Evolutionary conservation across 345 rosid species (phyloP).

Genomic region (Noccaea bulbosa): DNA sequence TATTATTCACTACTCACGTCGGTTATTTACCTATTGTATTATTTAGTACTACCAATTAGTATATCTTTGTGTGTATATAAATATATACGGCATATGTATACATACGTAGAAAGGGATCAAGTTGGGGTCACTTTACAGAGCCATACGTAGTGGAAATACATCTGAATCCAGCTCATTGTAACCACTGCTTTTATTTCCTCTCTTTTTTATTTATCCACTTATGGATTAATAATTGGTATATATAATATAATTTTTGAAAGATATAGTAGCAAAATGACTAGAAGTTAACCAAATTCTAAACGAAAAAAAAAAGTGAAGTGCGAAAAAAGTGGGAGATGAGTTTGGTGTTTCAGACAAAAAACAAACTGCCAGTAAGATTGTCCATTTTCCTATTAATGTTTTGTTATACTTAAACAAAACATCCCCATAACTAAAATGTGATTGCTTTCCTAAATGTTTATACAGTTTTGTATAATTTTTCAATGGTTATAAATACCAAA

Average conservation of each 20-base stretch:
- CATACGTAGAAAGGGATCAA: conserved; percentile 43
- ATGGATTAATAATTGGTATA: conserved; percentile 21
- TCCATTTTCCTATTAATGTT: conserved; percentile 45
- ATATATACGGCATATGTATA: conserved; percentile 6
- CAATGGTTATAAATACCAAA: background rate
- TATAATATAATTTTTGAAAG: background rate
- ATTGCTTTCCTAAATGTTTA: conserved; percentile 22
- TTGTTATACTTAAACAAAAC: conserved; percentile 41
- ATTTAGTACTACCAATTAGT: background rate
- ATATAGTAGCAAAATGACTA: conserved; percentile 4
- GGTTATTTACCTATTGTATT: background rate
- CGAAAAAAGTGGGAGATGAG: conserved; percentile 42
- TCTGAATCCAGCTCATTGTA: conserved; percentile 48
- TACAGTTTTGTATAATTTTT: background rate
- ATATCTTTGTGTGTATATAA: background rate
- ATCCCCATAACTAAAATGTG: conserved; percentile 40
- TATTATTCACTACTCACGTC: background rate
- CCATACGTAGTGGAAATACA: conserved; percentile 46
- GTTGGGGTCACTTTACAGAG: conserved; percentile 46
- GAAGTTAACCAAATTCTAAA: conserved; percentile 17
- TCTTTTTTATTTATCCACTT: conserved; percentile 20
- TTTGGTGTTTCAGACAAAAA: conserved; percentile 47
- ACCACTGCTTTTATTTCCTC: conserved; percentile 42
- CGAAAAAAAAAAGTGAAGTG: conserved; percentile 15
- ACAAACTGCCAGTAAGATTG: conserved; percentile 46